These are phyloP conservation scores for Hericium coralloides DNA, from an alignment of 768 basidiomycete species.

Conservation along the genomic window DNA sequence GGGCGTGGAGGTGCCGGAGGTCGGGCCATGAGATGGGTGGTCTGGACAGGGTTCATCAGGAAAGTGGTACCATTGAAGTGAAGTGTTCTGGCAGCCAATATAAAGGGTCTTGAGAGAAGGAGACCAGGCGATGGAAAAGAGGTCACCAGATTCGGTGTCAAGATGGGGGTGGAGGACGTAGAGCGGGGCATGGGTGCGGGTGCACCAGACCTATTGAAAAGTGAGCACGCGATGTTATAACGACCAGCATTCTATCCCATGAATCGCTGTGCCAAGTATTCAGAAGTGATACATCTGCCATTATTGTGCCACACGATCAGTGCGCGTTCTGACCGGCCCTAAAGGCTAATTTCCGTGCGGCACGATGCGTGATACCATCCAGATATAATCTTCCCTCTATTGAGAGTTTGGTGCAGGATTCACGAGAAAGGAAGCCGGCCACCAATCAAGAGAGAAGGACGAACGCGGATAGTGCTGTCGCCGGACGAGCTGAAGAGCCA, in stretches of 20 bases:
- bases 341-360: too few species aligned
- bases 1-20: slow-evolving; percentile 19
- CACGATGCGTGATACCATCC: too few species aligned
- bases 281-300: too few species aligned
- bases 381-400: too few species aligned
- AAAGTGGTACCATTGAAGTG: slow-evolving; percentile 83
- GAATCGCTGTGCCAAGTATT: too few species aligned
- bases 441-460: slow-evolving; percentile 15
- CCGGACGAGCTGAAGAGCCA: slow-evolving; percentile 93
- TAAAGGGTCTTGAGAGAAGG: slow-evolving; percentile 61
- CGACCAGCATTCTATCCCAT: background rate
- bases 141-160: slow-evolving; percentile 77
- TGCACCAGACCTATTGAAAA: slow-evolving; percentile 67
- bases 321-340: too few species aligned
- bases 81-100: slow-evolving; percentile 89
- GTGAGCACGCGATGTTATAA: background rate
- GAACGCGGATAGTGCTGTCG: slow-evolving; percentile 79
- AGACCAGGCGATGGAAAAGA: slow-evolving; percentile 81
- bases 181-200: slow-evolving; percentile 51
- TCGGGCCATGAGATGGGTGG: slow-evolving; percentile 6
- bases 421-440: background rate
- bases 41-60: background rate
- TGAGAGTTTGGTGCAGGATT: background rate
- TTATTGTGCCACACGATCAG: too few species aligned
- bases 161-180: slow-evolving; percentile 72